These are phyloP conservation scores for Salicornia ramosissima DNA, from an alignment of 148 eudicot genomes.

Conservation along the genomic window DNA sequence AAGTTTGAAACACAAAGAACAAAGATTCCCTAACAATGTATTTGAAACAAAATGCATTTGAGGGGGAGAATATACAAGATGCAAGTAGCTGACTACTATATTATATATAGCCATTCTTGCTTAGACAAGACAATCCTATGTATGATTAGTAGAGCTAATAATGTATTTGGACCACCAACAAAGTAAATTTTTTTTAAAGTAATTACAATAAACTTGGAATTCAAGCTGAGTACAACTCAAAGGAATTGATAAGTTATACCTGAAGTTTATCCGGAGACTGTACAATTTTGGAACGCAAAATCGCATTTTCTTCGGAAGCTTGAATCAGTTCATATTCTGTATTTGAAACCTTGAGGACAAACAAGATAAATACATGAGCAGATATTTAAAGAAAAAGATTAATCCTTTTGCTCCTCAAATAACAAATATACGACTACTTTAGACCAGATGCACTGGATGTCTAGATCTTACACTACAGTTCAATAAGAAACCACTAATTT, in stretches of 20 bases:
- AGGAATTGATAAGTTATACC: constrained; percentile 32
- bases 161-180: background rate
- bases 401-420: background rate
- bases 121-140: background rate
- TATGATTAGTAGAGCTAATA: background rate
- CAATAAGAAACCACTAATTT: background rate
- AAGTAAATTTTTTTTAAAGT: too few species aligned
- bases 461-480: too few species aligned
- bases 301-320: constrained; percentile 77
- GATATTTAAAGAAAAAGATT: background rate
- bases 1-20: too few species aligned
- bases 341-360: constrained; percentile 48
- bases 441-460: background rate
- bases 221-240: background rate
- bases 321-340: constrained; percentile 80
- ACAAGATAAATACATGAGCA: constrained; percentile 1
- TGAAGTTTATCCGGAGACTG: constrained; percentile 93
- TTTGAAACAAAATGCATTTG: background rate
- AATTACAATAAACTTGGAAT: constrained; percentile 1
- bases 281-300: constrained; percentile 70
- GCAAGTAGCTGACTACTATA: background rate
- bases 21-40: too few species aligned
- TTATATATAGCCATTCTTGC: too few species aligned
- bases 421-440: background rate
- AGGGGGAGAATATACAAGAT: background rate